These are phyloP conservation scores for Pseudocercospora macadamiae DNA, from an alignment of 2,329 filamentous ascomycete species.

Conservation along the genomic window DNA sequence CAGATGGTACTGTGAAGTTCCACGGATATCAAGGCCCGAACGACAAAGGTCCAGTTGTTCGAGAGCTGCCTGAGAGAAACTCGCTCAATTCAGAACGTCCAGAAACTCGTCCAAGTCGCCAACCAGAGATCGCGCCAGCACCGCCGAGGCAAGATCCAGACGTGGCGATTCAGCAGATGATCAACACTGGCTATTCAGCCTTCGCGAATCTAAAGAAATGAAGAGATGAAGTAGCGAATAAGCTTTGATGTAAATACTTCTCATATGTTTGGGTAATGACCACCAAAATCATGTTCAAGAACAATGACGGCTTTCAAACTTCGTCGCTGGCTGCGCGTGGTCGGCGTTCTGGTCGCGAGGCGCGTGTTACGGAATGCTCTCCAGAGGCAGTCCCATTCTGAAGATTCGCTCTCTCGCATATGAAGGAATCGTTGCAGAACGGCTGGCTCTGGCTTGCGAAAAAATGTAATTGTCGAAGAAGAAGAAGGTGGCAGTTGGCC, in stretches of 20 bases:
- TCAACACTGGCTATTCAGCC: slow-evolving; percentile 19
- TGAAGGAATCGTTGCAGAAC: too few relatives aligned
- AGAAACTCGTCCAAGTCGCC: neutral
- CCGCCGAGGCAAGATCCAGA: slow-evolving; percentile 8
- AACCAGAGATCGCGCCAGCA: slow-evolving; percentile 2
- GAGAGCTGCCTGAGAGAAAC: slow-evolving; percentile 6
- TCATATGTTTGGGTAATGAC: neutral
- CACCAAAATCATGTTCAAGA: too few relatives aligned
- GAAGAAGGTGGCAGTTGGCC: too few relatives aligned
- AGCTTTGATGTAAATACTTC: neutral
- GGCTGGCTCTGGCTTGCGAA: too few relatives aligned
- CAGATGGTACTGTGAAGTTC: slow-evolving; percentile 7
- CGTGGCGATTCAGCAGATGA: slow-evolving; percentile 20
- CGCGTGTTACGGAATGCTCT: too few relatives aligned
- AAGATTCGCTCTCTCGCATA: too few relatives aligned
- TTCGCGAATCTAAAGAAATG: slow-evolving; percentile 20
- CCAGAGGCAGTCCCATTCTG: too few relatives aligned
- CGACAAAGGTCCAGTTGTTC: slow-evolving; percentile 2
- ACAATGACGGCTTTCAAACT: too few relatives aligned
- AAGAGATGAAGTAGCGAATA: neutral
- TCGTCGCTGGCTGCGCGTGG: too few relatives aligned
- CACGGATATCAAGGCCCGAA: neutral
- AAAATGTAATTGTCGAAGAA: too few relatives aligned
- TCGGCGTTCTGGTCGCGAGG: too few relatives aligned
- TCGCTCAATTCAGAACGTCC: slow-evolving; percentile 9